Evolutionary conservation across 306 rosid species (phyloP), one percentile per base, ranked within the genome.

Genomic region (Abrus precatorius): DNA sequence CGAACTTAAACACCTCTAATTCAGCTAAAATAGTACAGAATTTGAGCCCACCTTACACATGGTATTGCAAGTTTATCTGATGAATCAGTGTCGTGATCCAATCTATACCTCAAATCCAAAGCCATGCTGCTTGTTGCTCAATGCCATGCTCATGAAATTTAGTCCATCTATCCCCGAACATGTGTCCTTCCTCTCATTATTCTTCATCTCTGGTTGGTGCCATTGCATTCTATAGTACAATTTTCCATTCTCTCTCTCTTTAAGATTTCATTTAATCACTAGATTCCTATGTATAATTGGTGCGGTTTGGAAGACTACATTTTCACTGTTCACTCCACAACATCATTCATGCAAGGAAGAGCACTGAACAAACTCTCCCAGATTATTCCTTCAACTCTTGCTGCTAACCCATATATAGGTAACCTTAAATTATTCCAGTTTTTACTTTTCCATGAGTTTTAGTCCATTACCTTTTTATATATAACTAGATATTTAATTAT

Each of bases 261-360:
- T 72, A 38, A 72, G 8, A 36, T 34, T 72, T 14, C 29, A 5
- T 34, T 6, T 28, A 57, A 5, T 57, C 59, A n/a, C 8, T 53
- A 53, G 40, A 59, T 59, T 55, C 43, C 41, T 30, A 32, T 10
- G 65, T 11, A 60, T 29, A 10, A 30, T 36, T 59, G 65, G 65
- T 59, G 14, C 7, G 5, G 40, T 59, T 66, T 43, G 9, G 14
- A 28, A 66, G 53, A 43, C 59, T 55, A 0, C 8, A 3, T 20
- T 56, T 56, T 13, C 6, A 34, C 8, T 8, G 43, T 74, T 43
- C 41, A 74, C 56, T 28, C 44, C 78, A 29, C 69, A 57, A 43
- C 30, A 59, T 44, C 54, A 59, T 20, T 74, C 59, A 33, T 75
- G 71, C 80, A 47, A 75, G 60, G 48, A 47, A 57, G 78, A 56